Percentiles rank a stretch among this genome's conserved stretches.
Conservation (phyloP, 352 stramenopile species). For the Phytopythium sindhum region DNA sequence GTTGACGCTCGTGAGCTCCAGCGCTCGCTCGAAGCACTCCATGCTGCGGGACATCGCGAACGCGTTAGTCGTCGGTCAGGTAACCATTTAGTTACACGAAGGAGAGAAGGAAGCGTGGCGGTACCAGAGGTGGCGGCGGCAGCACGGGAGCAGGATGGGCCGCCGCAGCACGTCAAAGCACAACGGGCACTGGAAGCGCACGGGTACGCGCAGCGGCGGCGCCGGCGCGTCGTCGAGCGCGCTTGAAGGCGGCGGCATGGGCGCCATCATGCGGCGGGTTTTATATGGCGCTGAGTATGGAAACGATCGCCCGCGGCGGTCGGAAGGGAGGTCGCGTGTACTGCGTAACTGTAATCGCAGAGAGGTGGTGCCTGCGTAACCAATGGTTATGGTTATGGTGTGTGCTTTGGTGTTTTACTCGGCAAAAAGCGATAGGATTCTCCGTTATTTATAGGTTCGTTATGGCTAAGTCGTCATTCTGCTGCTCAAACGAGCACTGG, state of each 20-base stretch:
- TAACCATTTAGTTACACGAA: not conserved
- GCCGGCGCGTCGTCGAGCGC: not conserved
- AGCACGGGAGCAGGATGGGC: slow-evolving; percentile 72
- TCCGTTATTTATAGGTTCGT: not conserved
- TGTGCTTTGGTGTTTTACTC: not conserved
- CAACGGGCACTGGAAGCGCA: slow-evolving; percentile 74
- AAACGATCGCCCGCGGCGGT: too few species aligned
- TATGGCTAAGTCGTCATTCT: not conserved
- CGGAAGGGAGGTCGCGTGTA: too few species aligned
- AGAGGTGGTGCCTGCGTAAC: not conserved
- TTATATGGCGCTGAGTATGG: not conserved
- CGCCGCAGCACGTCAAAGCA: slow-evolving; percentile 70
- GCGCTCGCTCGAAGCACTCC: slow-evolving; percentile 67
- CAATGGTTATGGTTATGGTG: too few species aligned
- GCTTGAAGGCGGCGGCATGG: not conserved
- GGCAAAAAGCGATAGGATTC: not conserved
- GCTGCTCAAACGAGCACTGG: not conserved
- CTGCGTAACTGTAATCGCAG: not conserved
- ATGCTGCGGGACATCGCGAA: slow-evolving; percentile 22
- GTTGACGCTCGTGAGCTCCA: slow-evolving; percentile 75
- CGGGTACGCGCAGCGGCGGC: slow-evolving; percentile 35
- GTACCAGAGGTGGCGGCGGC: slow-evolving; percentile 66
- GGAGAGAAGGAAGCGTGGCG: not conserved
- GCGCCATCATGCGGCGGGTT: not conserved
- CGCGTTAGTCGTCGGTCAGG: not conserved